A percentile compares a stretch with the other conserved stretches of the same genome.
phyloP scores from a whole-genome alignment of 495 filamentous ascomycete genomes.

The Podospora sp. region DNA sequence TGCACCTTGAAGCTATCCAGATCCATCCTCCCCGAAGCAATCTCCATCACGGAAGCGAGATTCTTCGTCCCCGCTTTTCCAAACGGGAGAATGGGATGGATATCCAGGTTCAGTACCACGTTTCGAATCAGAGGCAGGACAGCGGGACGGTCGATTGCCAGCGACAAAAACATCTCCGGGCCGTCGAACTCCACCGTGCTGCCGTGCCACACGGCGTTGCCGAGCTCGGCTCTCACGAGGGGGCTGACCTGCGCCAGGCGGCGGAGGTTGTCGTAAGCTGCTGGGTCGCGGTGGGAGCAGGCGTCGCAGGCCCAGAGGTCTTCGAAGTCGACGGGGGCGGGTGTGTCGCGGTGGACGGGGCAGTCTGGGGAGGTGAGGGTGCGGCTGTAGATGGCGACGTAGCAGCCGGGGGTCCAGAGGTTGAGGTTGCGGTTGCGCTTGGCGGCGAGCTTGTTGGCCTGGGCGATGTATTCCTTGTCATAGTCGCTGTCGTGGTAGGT shows the following conservation, averaged over 20 bases:
- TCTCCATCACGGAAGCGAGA: not conserved
- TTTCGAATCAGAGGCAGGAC: not conserved
- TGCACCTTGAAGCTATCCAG: not conserved
- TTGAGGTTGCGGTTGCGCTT: not conserved
- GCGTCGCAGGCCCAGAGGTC: not conserved
- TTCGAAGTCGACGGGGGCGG: not conserved
- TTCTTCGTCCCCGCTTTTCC: constrained; percentile 5
- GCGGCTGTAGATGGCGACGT: not conserved
- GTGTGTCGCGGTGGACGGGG: not conserved
- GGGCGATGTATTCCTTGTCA: not conserved
- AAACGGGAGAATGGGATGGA: not conserved
- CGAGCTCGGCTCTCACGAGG: constrained; percentile 7
- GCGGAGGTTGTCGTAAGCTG: not conserved
- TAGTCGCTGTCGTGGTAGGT: not conserved
- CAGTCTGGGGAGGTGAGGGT: not conserved
- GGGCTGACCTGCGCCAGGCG: constrained; percentile 9
- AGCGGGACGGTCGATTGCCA: constrained; percentile 14
- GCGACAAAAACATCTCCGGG: not conserved
- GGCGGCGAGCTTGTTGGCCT: not conserved
- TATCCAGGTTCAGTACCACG: constrained; percentile 12
- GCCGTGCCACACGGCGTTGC: constrained; percentile 3
- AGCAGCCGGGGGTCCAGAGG: not conserved
- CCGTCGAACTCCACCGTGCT: constrained; percentile 13
- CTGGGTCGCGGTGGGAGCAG: not conserved
- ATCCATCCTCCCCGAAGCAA: not conserved